Evolutionary conservation across 2,329 filamentous ascomycete species (phyloP).

Genomic region (Xylaria sp.): DNA sequence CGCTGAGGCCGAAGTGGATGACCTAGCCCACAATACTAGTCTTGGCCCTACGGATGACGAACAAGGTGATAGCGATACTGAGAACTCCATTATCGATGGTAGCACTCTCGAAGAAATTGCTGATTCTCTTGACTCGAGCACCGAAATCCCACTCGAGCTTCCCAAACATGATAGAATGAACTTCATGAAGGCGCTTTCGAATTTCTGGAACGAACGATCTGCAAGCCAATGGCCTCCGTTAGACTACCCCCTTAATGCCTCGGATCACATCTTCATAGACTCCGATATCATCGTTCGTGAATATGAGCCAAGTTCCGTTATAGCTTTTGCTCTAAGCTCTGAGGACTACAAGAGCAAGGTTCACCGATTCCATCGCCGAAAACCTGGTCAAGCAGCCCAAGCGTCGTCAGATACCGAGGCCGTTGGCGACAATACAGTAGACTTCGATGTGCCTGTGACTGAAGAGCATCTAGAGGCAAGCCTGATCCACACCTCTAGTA

Average conservation of each 20-base stretch:
- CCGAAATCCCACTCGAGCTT: slow-evolving; percentile 75
- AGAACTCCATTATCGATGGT: slow-evolving; percentile 75
- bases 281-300: slow-evolving; percentile 97
- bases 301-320: slow-evolving; percentile 95
- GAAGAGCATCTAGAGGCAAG: slow-evolving; percentile 87
- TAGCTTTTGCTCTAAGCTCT: slow-evolving; percentile 90
- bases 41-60: slow-evolving; percentile 77
- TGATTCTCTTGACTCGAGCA: slow-evolving; percentile 69
- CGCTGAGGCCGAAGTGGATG: slow-evolving; percentile 57
- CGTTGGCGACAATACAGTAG: slow-evolving; percentile 48
- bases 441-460: slow-evolving; percentile 46
- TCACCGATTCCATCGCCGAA: slow-evolving; percentile 53
- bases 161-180: slow-evolving; percentile 94
- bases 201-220: slow-evolving; percentile 98
- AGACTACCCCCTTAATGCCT: slow-evolving; percentile 88
- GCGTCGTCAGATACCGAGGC: slow-evolving; percentile 48
- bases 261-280: slow-evolving; percentile 96
- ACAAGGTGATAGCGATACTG: slow-evolving; percentile 75
- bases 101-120: slow-evolving; percentile 72
- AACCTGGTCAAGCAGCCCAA: slow-evolving; percentile 38
- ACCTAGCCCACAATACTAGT: slow-evolving; percentile 60
- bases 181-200: slow-evolving; percentile 93
- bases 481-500: slow-evolving; percentile 84
- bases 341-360: slow-evolving; percentile 88
- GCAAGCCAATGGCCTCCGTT: slow-evolving; percentile 93